Conservation (phyloP, 768 basidiomycete genomes). For the Russula griseocarnosa region DNA sequence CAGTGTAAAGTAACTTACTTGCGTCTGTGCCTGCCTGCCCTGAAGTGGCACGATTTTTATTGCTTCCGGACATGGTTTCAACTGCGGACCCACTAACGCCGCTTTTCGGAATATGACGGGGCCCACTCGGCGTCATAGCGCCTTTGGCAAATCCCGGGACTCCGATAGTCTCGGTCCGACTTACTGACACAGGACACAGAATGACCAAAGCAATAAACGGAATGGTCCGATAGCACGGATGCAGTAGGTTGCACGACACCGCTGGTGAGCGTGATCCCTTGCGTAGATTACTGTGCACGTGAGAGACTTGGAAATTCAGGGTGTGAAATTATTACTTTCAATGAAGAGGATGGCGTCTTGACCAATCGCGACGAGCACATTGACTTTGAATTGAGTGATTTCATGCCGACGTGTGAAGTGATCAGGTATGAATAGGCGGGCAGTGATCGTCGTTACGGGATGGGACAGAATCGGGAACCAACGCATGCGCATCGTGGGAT, state of each 20-base stretch:
- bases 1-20: neutral
- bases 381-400: neutral
- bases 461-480: neutral
- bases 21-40: neutral
- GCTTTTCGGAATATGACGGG: neutral
- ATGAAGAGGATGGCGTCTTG: neutral
- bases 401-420: neutral
- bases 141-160: neutral
- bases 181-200: too few relatives aligned
- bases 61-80: neutral
- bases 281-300: neutral
- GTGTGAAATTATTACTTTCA: neutral
- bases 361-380: neutral
- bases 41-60: neutral
- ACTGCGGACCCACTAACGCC: neutral
- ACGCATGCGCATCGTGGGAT: neutral
- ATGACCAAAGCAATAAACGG: too few relatives aligned
- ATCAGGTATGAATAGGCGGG: neutral
- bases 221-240: neutral
- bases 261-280: too few relatives aligned
- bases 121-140: neutral
- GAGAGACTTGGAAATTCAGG: neutral
- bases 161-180: too few relatives aligned
- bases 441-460: neutral
- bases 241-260: too few relatives aligned